phyloP scores from a whole-genome alignment of 768 basidiomycete species.

The Fibroporia radiculosa region DNA sequence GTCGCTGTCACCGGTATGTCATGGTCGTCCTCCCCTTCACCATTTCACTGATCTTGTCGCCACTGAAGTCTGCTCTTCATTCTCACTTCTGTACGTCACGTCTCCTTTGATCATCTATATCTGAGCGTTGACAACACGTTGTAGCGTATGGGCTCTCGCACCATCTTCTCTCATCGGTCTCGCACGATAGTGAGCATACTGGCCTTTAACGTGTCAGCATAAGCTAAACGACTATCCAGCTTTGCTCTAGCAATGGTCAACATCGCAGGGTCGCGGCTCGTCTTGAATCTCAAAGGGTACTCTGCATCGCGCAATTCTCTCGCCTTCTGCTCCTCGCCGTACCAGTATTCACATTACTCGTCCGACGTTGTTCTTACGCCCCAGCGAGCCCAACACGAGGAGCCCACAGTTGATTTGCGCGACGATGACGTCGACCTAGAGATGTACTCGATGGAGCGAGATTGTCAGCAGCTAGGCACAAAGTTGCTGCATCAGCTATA shows the following conservation, averaged over 20 bases:
- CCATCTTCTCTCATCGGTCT: slow-evolving; percentile 19
- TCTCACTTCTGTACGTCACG: slow-evolving; percentile 16
- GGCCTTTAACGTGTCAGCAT: neutral
- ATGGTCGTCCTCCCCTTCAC: too few relatives aligned
- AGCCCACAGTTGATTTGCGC: neutral
- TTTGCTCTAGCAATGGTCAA: slow-evolving; percentile 24
- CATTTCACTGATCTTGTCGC: neutral
- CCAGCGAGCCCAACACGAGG: neutral
- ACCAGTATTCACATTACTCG: slow-evolving; percentile 1
- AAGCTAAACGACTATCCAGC: slow-evolving; percentile 4
- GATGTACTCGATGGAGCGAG: slow-evolving; percentile 20
- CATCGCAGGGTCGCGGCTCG: slow-evolving; percentile 19
- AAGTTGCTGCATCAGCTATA: slow-evolving; percentile 3
- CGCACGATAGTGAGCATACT: slow-evolving; percentile 19
- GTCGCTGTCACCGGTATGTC: slow-evolving; percentile 19
- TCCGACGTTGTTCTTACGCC: neutral
- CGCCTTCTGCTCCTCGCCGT: slow-evolving; percentile 1
- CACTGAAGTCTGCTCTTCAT: slow-evolving; percentile 17
- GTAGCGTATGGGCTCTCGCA: slow-evolving; percentile 21
- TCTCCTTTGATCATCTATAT: neutral
- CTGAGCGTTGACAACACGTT: neutral
- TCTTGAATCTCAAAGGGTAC: slow-evolving; percentile 21
- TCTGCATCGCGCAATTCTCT: slow-evolving; percentile 9
- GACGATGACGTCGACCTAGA: slow-evolving; percentile 15
- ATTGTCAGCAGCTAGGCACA: slow-evolving; percentile 20